A percentile compares a stretch with the other conserved stretches of the same genome.
Evolutionary conservation across 1,284 basidiomycete species (phyloP).

Genomic region (Malassezia japonica): DNA sequence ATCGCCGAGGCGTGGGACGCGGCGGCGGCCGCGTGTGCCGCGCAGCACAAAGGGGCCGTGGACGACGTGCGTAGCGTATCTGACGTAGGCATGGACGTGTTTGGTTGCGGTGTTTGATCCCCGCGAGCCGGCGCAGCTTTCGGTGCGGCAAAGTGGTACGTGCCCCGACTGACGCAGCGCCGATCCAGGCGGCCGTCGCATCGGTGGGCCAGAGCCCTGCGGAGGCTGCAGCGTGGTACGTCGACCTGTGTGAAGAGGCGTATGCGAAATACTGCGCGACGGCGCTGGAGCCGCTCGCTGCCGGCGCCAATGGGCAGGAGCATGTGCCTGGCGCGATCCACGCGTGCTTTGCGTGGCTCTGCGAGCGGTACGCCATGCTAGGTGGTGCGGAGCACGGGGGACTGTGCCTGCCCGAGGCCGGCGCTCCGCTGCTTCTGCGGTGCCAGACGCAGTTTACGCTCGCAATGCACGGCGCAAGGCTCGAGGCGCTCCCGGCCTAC

Average conservation of each 20-base stretch:
- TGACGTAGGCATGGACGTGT: slow-evolving; percentile 1
- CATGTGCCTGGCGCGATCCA: not conserved
- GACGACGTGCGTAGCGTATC: not conserved
- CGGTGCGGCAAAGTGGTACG: not conserved
- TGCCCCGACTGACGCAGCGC: not conserved
- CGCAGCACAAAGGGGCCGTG: not conserved
- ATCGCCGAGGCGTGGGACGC: slow-evolving; percentile 12
- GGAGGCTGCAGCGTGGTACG: slow-evolving; percentile 6
- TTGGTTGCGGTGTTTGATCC: slow-evolving; percentile 4
- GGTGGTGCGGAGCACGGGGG: not conserved
- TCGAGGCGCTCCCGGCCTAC: slow-evolving; percentile 2
- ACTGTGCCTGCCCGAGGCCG: not conserved
- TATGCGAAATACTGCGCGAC: not conserved
- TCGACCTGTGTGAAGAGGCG: not conserved
- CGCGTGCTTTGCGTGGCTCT: slow-evolving; percentile 8
- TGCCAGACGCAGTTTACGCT: slow-evolving; percentile 3
- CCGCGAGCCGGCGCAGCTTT: not conserved
- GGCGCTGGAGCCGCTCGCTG: not conserved
- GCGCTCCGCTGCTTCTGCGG: not conserved
- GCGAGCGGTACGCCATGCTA: slow-evolving; percentile 2
- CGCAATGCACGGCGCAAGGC: slow-evolving; percentile 4
- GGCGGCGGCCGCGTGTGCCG: slow-evolving; percentile 6
- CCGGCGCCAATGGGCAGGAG: not conserved
- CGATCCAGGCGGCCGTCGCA: not conserved
- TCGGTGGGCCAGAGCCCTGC: not conserved